Evolutionary conservation across 2,329 filamentous ascomycete species (phyloP), one percentile per base, ranked within the genome.

Genomic region (Dactylellina drechsleri): DNA sequence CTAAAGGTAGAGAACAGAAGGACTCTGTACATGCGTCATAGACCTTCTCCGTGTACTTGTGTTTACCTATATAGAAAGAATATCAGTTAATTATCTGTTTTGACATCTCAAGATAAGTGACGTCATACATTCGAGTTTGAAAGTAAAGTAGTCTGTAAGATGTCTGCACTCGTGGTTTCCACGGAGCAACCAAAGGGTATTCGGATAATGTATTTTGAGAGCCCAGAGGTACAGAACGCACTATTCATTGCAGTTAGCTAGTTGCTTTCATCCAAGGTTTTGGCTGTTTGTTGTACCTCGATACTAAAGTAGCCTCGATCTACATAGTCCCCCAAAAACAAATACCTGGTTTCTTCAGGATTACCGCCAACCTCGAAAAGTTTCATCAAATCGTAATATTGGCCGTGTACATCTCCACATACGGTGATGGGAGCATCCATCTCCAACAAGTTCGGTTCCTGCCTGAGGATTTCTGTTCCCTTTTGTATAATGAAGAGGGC

Each of bases 331-430:
- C 95, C 95, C 77, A 99, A 85, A 84, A 99, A 99, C 74, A 99
- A 88, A 83, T 99, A 99, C 81, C 95, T 86, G 31, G 95, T 99
- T 84, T 99, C 95, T 64, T 94, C 89, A 47, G 95, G 95, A 82
- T 99, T 95, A 77, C 95, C 95, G 78, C 95, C 95, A 60, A 99
- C 95, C 83, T 99, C 95, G 81, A 99, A 99, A 40, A 99, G 87
- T 86, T 99, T 99, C 95, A 99, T 99, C 81, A 99, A 84, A 83
- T 99, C 95, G 83, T 97, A 99, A 85, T 98, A 99, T 84, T 99
- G 95, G 79, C 95, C 95, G 83, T 99, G 95, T 65, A 99, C 93
- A 81, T 99, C 95, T 81, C 95, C 95, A 81, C 95, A 99, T 59
- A 99, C 95, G 8, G 95, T 99, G 81, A 99, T 99, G 76, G 95